These are phyloP conservation scores for Cephalotrichum gorgonifer DNA, from an alignment of 2,329 filamentous ascomycete species.

Conservation along the genomic window DNA sequence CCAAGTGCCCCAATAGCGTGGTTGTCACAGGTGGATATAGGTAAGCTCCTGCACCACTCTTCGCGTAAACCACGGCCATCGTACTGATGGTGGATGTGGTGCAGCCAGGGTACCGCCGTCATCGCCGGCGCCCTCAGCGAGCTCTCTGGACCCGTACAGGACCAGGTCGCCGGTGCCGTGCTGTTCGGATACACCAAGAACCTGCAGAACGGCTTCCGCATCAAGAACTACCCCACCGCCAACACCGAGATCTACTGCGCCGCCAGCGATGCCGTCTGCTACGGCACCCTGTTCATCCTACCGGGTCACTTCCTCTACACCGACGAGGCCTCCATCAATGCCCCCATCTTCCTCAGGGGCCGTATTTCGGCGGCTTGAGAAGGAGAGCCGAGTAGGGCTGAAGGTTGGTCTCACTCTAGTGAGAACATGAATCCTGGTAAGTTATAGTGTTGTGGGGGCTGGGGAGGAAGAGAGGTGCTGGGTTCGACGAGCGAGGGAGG, in stretches of 20 bases:
- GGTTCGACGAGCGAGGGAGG: no score
- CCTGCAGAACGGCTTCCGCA: constrained; percentile 25
- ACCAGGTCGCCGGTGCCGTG: constrained; percentile 24
- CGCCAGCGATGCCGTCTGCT: constrained; percentile 22
- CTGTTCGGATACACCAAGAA: constrained; percentile 33
- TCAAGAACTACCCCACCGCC: constrained; percentile 23
- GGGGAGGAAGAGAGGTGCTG: no score
- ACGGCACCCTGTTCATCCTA: constrained; percentile 23
- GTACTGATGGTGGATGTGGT: no score
- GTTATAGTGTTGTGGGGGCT: no score
- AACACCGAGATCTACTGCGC: constrained; percentile 27
- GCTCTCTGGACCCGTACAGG: constrained; percentile 16
- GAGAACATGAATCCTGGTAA: no score
- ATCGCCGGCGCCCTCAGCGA: constrained; percentile 25
- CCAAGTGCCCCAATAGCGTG: constrained; percentile 18
- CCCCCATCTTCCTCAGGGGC: constrained; percentile 13
- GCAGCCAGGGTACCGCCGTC: constrained; percentile 30
- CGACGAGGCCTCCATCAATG: constrained; percentile 10
- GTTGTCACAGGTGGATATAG: constrained; percentile 18
- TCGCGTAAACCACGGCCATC: no score
- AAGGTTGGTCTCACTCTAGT: no score
- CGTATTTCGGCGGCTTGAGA: no score
- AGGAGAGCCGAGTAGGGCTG: no score
- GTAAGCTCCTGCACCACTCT: no score
- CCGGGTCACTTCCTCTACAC: constrained; percentile 21